These are phyloP conservation scores for Gossypium schwendimanii DNA, from an alignment of 441 rosid genomes.

Conservation along the genomic window DNA sequence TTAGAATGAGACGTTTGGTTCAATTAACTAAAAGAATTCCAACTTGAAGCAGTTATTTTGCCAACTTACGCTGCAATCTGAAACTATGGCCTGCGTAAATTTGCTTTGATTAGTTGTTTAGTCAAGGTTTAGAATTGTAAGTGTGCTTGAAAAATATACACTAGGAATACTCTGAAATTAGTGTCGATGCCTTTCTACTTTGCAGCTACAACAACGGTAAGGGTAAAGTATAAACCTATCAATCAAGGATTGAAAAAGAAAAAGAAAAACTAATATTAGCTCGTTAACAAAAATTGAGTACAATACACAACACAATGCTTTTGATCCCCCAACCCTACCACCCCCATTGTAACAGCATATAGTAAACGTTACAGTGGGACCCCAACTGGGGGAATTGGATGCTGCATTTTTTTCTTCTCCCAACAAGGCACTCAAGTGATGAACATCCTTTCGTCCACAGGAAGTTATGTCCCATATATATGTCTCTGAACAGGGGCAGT, in stretches of 20 bases:
- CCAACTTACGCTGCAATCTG: too few species aligned
- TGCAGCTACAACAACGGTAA: too few species aligned
- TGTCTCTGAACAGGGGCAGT: conserved; percentile 46
- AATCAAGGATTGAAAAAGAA: background rate
- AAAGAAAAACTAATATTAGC: background rate
- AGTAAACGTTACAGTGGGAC: background rate
- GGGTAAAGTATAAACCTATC: background rate
- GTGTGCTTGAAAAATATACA: too few species aligned
- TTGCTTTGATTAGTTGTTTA: too few species aligned
- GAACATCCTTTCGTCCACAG: background rate
- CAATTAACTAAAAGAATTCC: too few species aligned
- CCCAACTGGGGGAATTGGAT: background rate
- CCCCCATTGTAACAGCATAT: background rate
- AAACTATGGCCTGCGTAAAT: too few species aligned
- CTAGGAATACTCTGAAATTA: too few species aligned
- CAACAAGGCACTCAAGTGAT: background rate
- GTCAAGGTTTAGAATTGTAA: too few species aligned
- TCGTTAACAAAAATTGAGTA: background rate
- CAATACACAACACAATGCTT: background rate
- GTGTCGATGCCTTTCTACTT: too few species aligned
- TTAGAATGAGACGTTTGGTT: too few species aligned
- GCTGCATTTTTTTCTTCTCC: background rate
- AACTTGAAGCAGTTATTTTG: too few species aligned
- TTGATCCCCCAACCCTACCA: background rate
- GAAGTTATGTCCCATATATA: background rate